Evolutionary conservation across 345 rosid genomes (phyloP).

Genomic region (Boechera divaricarpa): DNA sequence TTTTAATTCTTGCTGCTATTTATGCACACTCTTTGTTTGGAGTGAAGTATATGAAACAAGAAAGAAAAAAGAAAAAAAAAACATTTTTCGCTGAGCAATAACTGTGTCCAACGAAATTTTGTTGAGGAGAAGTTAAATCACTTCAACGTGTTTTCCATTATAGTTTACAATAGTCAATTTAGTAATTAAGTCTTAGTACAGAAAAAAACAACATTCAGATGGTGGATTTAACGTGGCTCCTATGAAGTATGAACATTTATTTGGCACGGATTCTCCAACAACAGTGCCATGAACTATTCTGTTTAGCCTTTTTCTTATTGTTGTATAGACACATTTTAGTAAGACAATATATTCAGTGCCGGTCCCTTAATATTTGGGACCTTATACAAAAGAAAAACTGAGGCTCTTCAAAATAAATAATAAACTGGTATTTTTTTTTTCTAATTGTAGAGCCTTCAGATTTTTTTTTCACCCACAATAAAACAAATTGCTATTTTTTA

Average conservation of each 20-base stretch:
- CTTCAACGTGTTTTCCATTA: constrained; percentile 39
- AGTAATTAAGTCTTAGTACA: constrained; percentile 15
- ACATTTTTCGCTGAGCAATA: neutral
- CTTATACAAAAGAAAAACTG: too few species aligned
- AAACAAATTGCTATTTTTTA: too few species aligned
- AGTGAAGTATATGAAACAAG: neutral
- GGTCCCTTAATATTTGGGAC: too few species aligned
- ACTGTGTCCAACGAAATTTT: neutral
- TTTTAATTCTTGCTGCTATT: too few species aligned
- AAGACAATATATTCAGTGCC: neutral
- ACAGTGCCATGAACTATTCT: constrained; percentile 12
- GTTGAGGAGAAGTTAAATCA: constrained; percentile 6
- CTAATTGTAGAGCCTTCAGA: too few species aligned
- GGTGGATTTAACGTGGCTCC: constrained; percentile 37
- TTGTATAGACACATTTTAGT: neutral
- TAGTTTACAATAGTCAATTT: constrained; percentile 24
- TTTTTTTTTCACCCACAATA: too few species aligned
- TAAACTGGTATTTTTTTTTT: too few species aligned
- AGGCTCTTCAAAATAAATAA: too few species aligned
- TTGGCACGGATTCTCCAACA: constrained; percentile 11
- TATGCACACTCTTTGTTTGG: neutral
- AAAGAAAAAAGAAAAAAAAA: neutral
- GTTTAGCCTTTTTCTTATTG: neutral
- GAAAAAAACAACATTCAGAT: constrained; percentile 5
- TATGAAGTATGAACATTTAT: neutral